These are phyloP conservation scores for Chalciporus piperatus DNA, from an alignment of 768 basidiomycete genomes.

Conservation along the genomic window DNA sequence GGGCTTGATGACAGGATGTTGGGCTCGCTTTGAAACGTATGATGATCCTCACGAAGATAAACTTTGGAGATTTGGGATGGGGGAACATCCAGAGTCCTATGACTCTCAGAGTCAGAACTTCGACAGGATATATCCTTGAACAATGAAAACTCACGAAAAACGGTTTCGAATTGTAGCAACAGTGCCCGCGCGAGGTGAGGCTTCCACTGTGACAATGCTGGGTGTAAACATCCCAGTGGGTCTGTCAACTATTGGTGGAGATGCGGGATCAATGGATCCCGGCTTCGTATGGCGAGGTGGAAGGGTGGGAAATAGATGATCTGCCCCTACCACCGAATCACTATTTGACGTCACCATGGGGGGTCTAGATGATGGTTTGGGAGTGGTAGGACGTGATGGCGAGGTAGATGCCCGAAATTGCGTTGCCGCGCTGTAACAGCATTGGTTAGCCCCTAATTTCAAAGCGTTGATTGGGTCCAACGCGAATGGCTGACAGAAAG, in stretches of 20 bases:
- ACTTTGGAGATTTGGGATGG: constrained; percentile 32
- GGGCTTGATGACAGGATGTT: constrained; percentile 24
- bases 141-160: constrained; percentile 17
- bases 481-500: neutral
- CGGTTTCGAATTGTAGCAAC: constrained; percentile 42
- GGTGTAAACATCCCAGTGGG: neutral
- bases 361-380: constrained; percentile 14
- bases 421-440: constrained; percentile 9
- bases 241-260: constrained; percentile 1
- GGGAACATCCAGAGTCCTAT: constrained; percentile 23
- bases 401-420: constrained; percentile 3
- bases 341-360: constrained; percentile 18
- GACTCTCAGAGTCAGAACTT: too few species aligned
- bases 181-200: constrained; percentile 16
- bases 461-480: neutral
- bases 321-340: constrained; percentile 13
- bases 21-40: constrained; percentile 21
- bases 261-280: constrained; percentile 2
- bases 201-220: neutral
- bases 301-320: constrained; percentile 12
- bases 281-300: constrained; percentile 19
- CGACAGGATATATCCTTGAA: too few species aligned
- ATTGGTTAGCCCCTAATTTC: neutral
- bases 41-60: constrained; percentile 12
- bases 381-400: constrained; percentile 17